Conservation (phyloP, 1,284 basidiomycete genomes). For the Fomitopsis pinicola region DNA sequence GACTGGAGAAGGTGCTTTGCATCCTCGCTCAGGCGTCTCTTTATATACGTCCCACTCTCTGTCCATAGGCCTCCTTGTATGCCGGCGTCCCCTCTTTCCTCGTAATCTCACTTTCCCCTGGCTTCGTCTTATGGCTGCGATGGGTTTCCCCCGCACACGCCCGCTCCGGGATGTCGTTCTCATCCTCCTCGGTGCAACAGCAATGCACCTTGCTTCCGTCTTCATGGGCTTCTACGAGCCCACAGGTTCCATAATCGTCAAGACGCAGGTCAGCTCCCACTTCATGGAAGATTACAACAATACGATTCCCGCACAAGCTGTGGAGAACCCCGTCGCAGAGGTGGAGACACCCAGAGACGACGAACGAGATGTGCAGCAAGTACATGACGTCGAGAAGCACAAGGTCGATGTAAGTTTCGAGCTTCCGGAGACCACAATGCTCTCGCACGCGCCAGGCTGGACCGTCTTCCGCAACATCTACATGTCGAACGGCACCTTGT, state of each 20-base stretch:
- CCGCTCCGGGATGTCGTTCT: slow-evolving; percentile 44
- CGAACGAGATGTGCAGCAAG: slow-evolving; percentile 3
- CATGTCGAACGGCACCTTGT: slow-evolving; percentile 74
- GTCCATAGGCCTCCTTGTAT: not conserved
- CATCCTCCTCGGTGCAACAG: slow-evolving; percentile 44
- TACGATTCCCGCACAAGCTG: slow-evolving; percentile 4
- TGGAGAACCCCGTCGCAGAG: not conserved
- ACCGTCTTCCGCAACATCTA: slow-evolving; percentile 77
- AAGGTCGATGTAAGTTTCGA: slow-evolving; percentile 16
- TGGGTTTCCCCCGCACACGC: slow-evolving; percentile 22
- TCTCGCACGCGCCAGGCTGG: slow-evolving; percentile 75
- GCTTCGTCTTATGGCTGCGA: slow-evolving; percentile 4
- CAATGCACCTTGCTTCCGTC: slow-evolving; percentile 46
- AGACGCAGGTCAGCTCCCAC: slow-evolving; percentile 26
- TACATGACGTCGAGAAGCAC: slow-evolving; percentile 3
- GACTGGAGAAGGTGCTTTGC: not conserved
- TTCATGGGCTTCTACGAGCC: slow-evolving; percentile 31
- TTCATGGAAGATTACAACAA: slow-evolving; percentile 8
- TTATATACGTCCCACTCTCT: not conserved
- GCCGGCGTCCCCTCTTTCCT: not conserved
- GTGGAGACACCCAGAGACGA: not conserved
- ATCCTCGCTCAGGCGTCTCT: not conserved
- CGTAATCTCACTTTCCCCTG: not conserved
- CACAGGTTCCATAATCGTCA: slow-evolving; percentile 32
- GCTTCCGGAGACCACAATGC: slow-evolving; percentile 48